Evolutionary conservation across 768 basidiomycete species (phyloP).

Genomic region (Calvatia gigantea): DNA sequence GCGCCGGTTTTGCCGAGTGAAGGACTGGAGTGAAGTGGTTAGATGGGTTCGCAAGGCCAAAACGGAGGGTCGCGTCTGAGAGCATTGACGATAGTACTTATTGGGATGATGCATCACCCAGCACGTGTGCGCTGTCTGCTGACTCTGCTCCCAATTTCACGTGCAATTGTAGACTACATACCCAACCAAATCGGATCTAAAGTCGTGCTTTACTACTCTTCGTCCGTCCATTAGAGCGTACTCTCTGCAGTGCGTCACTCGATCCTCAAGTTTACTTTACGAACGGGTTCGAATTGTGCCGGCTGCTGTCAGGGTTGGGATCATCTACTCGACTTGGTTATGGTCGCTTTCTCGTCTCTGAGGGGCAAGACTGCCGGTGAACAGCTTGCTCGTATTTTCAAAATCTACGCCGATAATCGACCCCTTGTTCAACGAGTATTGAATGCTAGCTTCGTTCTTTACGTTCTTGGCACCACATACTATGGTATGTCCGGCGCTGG

Average conservation of each 20-base stretch:
- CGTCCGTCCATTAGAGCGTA: not conserved
- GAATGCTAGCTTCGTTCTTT: slow-evolving; percentile 65
- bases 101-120: too few relatives aligned
- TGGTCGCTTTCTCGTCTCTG: slow-evolving; percentile 31
- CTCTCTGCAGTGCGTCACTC: not conserved
- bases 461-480: slow-evolving; percentile 66
- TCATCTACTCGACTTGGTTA: slow-evolving; percentile 10
- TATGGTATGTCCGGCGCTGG: slow-evolving; percentile 45
- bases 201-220: not conserved
- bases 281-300: not conserved
- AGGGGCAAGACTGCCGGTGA: slow-evolving; percentile 31
- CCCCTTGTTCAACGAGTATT: slow-evolving; percentile 71
- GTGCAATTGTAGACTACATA: not conserved
- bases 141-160: not conserved
- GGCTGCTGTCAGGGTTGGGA: not conserved
- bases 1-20: slow-evolving; percentile 50
- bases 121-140: too few relatives aligned
- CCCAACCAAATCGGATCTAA: not conserved
- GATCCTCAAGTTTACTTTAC: not conserved
- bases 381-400: slow-evolving; percentile 39
- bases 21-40: slow-evolving; percentile 61
- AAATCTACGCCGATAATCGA: slow-evolving; percentile 59
- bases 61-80: slow-evolving; percentile 14
- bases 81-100: too few relatives aligned
- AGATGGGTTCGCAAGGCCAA: slow-evolving; percentile 34